Conservation (phyloP, 2,329 filamentous ascomycete species). For the Colletotrichum chrysophilum region DNA sequence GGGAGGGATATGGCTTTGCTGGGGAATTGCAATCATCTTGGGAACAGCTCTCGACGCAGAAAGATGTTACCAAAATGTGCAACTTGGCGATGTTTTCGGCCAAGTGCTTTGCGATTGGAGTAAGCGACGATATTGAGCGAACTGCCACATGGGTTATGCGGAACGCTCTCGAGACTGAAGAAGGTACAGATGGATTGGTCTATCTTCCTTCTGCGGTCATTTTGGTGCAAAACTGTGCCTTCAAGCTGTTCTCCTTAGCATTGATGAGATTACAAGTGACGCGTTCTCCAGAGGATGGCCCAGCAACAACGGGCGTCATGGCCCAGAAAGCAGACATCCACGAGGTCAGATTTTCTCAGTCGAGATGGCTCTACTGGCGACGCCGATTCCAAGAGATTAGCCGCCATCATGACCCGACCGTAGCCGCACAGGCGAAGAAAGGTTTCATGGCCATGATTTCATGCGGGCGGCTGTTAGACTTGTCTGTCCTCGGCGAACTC, state of each 20-base stretch:
- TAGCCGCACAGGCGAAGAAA: not conserved
- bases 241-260: not conserved
- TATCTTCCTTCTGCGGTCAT: not conserved
- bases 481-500: not conserved
- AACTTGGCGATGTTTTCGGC: not conserved
- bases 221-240: not conserved
- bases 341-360: not conserved
- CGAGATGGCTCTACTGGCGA: not conserved
- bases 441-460: not conserved
- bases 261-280: not conserved
- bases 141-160: not conserved
- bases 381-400: not conserved
- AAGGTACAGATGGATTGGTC: not conserved
- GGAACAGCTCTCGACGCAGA: not conserved
- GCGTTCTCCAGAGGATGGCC: not conserved
- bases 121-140: not conserved
- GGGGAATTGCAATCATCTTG: not conserved
- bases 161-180: not conserved
- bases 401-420: not conserved
- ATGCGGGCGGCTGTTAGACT: not conserved
- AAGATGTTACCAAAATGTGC: not conserved
- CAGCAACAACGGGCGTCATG: not conserved
- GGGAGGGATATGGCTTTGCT: not conserved
- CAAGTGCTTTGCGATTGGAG: not conserved
- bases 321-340: not conserved